phyloP scores from a whole-genome alignment of 495 filamentous ascomycete genomes.

The Penicillium pancosmium region DNA sequence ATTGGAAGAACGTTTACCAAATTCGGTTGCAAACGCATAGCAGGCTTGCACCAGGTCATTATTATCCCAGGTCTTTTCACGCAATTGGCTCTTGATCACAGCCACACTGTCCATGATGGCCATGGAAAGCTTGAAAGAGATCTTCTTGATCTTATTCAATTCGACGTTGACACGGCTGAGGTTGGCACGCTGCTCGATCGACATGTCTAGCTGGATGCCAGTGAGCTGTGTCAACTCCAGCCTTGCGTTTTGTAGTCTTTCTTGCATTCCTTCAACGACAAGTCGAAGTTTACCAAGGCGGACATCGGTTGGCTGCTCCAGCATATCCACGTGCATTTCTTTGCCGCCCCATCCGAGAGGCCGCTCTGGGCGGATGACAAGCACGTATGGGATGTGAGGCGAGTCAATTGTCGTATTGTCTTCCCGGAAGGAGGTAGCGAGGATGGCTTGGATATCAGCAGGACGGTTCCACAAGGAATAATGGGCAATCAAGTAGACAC shows the following conservation, averaged over 20 bases:
- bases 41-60: conserved; percentile 98
- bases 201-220: conserved; percentile 79
- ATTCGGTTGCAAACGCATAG: conserved; percentile 97
- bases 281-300: conserved; percentile 85
- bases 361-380: conserved; percentile 82
- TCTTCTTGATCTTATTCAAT: conserved; percentile 93
- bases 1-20: conserved; percentile 87
- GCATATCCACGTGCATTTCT: conserved; percentile 66
- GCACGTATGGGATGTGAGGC: conserved; percentile 70
- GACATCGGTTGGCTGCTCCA: conserved; percentile 80
- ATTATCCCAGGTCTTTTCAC: conserved; percentile 77
- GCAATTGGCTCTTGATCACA: conserved; percentile 76
- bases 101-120: conserved; percentile 99
- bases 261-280: conserved; percentile 84
- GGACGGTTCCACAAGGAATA: conserved; percentile 72
- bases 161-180: conserved; percentile 88
- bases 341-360: conserved; percentile 82
- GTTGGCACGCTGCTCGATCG: conserved; percentile 91
- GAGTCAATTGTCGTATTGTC: conserved; percentile 70
- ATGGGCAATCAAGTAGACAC: conserved; percentile 83
- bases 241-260: conserved; percentile 76
- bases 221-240: conserved; percentile 73
- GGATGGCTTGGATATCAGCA: conserved; percentile 78
- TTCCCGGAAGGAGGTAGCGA: conserved; percentile 86
- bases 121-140: conserved; percentile 95